These are phyloP conservation scores for Aspergillus sp. DNA, from an alignment of 2,329 filamentous ascomycete genomes.

Conservation along the genomic window DNA sequence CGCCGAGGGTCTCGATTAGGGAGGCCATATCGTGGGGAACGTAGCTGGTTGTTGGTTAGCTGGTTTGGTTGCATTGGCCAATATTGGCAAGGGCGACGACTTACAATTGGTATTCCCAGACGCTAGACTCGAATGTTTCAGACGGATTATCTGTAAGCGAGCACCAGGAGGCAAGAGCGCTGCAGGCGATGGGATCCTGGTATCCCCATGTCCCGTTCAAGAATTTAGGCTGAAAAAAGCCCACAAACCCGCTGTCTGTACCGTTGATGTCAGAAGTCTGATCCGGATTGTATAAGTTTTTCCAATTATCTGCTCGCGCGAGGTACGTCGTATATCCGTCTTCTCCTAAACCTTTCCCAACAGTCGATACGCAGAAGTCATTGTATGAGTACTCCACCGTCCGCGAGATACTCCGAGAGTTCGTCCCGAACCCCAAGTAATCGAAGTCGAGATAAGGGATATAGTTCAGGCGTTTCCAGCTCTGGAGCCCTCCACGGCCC, in stretches of 20 bases:
- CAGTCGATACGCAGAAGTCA: conserved; percentile 65
- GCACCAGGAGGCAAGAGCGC: conserved; percentile 14
- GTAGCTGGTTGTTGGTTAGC: conserved; percentile 54
- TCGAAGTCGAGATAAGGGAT: conserved; percentile 54
- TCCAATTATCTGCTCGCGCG: conserved; percentile 63
- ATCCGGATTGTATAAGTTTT: conserved; percentile 64
- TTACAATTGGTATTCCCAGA: conserved; percentile 46
- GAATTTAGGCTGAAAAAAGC: conserved; percentile 71
- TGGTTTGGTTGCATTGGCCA: conserved; percentile 38
- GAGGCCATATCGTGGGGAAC: conserved; percentile 51
- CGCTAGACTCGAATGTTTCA: conserved; percentile 36
- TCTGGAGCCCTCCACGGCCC: conserved; percentile 67
- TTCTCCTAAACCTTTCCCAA: conserved; percentile 58
- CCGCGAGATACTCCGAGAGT: conserved; percentile 69
- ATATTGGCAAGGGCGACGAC: conserved; percentile 42
- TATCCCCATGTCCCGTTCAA: conserved; percentile 68
- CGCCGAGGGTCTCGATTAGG: conserved; percentile 61
- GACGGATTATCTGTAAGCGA: conserved; percentile 33
- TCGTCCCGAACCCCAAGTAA: conserved; percentile 60
- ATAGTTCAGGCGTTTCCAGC: conserved; percentile 69
- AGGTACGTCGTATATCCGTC: conserved; percentile 60
- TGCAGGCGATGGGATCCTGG: conserved; percentile 44
- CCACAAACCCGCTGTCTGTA: conserved; percentile 64
- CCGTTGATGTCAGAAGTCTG: conserved; percentile 59
- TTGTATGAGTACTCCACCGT: conserved; percentile 77